Evolutionary conservation across 345 rosid genomes (phyloP).

Genomic region (Eucalyptus viminalis): DNA sequence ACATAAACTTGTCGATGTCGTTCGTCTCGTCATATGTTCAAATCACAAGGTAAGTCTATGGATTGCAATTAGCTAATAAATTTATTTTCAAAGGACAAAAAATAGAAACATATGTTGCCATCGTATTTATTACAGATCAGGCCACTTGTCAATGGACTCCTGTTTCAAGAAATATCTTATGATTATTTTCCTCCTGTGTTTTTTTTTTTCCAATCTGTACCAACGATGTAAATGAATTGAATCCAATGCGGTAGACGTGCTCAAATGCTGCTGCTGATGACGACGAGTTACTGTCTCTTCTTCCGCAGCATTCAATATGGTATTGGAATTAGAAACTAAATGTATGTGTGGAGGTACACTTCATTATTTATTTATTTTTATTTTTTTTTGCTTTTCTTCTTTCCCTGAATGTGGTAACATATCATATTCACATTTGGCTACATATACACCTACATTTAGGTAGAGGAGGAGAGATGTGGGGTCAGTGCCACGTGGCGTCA

Average conservation of each 20-base stretch:
- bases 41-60: background rate
- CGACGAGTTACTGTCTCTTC: background rate
- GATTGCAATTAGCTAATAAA: background rate
- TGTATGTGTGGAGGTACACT: background rate
- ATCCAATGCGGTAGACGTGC: background rate
- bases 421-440: slow-evolving; percentile 10
- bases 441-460: background rate
- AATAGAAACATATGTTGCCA: background rate
- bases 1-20: background rate
- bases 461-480: background rate
- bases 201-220: background rate
- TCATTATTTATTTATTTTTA: background rate
- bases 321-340: background rate
- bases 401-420: slow-evolving; percentile 1
- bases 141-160: background rate
- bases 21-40: background rate
- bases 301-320: background rate
- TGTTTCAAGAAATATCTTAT: background rate
- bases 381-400: background rate
- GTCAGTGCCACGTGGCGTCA: slow-evolving; percentile 15
- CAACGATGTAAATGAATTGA: background rate
- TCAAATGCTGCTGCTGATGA: background rate
- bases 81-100: background rate
- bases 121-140: background rate
- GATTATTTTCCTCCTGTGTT: background rate